Evolutionary conservation across 73 alveolate species (phyloP).

Genomic region (Breviolum minutum): DNA sequence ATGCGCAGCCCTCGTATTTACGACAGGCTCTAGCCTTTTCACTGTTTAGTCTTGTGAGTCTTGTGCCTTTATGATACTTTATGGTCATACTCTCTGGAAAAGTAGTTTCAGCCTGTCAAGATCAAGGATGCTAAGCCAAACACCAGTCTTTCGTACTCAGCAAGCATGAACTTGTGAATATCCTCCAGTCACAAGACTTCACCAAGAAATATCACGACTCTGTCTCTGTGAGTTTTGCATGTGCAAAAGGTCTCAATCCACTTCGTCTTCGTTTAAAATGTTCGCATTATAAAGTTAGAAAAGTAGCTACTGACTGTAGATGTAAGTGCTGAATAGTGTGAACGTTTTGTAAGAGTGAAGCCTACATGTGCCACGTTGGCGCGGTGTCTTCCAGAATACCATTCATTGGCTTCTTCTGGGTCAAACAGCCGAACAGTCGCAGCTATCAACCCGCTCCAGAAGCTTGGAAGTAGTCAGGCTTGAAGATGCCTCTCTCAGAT

Average conservation of each 20-base stretch:
- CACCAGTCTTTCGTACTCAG: conserved; percentile 57
- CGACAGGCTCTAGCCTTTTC: too few relatives aligned
- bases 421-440: background rate
- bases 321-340: too few relatives aligned
- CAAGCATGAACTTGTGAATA: conserved; percentile 73
- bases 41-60: too few relatives aligned
- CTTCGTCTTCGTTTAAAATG: background rate
- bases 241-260: background rate
- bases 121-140: background rate
- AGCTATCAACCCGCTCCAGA: background rate
- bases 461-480: conserved; percentile 75
- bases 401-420: too few relatives aligned
- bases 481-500: conserved; percentile 34
- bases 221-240: background rate
- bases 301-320: background rate
- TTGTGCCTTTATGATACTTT: too few relatives aligned
- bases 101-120: too few relatives aligned
- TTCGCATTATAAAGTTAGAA: background rate
- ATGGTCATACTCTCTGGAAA: too few relatives aligned
- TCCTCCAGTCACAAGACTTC: background rate
- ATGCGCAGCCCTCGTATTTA: too few relatives aligned
- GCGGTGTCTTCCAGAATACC: too few relatives aligned
- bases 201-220: background rate
- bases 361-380: too few relatives aligned
- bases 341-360: too few relatives aligned